Percentiles rank a stretch among this genome's conserved stretches.
These are phyloP conservation scores for Colletotrichum incanum DNA, from an alignment of 2,329 filamentous ascomycete genomes.

Conservation along the genomic window DNA sequence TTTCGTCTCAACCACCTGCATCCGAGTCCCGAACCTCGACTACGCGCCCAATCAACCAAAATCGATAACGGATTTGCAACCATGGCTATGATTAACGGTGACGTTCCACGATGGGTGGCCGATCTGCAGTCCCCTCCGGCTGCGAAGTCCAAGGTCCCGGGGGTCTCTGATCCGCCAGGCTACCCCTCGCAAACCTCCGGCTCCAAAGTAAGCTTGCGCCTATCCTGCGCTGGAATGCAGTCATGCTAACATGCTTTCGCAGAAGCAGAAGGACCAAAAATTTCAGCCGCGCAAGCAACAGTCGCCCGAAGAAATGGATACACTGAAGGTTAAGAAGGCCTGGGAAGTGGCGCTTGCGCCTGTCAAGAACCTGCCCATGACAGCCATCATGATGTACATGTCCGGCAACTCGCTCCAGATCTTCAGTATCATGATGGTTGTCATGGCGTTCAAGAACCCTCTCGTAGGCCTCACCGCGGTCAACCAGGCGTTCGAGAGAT, in stretches of 20 bases:
- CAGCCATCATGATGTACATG: slow-evolving; percentile 99
- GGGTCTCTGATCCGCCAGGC: slow-evolving; percentile 89
- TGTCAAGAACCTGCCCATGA: slow-evolving; percentile 96
- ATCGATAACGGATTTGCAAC: not conserved
- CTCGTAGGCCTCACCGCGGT: slow-evolving; percentile 87
- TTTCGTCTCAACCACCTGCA: slow-evolving; percentile 19
- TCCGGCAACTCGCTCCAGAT: slow-evolving; percentile 98
- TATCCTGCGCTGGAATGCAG: not conserved
- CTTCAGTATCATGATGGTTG: slow-evolving; percentile 99
- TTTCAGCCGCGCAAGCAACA: slow-evolving; percentile 74
- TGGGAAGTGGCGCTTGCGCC: slow-evolving; percentile 97
- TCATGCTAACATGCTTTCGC: slow-evolving; percentile 18
- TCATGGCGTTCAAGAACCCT: slow-evolving; percentile 98
- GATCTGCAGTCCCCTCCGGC: slow-evolving; percentile 82
- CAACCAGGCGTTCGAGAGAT: slow-evolving; percentile 90
- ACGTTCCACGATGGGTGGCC: slow-evolving; percentile 83
- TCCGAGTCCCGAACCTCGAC: not conserved
- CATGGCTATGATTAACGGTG: slow-evolving; percentile 47
- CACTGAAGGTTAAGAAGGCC: slow-evolving; percentile 96
- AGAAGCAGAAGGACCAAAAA: slow-evolving; percentile 68
- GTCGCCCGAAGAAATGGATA: slow-evolving; percentile 90
- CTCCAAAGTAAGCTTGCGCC: slow-evolving; percentile 67
- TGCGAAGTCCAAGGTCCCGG: slow-evolving; percentile 75
- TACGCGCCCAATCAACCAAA: not conserved
- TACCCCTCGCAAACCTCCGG: slow-evolving; percentile 73